A percentile compares a stretch with the other conserved stretches of the same genome.
Evolutionary conservation across 371 early-diverging fungal genomes (phyloP).

Genomic region (Syncephalastrum monosporum): DNA sequence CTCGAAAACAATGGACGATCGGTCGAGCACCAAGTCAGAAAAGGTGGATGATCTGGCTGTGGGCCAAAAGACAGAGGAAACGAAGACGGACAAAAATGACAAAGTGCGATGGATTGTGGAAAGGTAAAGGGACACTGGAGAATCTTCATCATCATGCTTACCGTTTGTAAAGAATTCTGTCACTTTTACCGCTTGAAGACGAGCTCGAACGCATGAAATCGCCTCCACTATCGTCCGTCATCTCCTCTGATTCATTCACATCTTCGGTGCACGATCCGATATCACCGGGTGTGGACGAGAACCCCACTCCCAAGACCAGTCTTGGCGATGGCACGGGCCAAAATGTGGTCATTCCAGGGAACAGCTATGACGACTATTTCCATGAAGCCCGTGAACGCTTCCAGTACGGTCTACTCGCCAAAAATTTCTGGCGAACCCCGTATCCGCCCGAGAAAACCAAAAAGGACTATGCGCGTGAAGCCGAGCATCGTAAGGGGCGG

Average conservation of each 20-base stretch:
- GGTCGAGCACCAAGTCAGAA: slow-evolving; percentile 12
- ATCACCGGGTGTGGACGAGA: not conserved
- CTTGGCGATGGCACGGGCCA: slow-evolving; percentile 10
- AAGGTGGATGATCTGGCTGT: slow-evolving; percentile 6
- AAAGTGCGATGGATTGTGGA: slow-evolving; percentile 55
- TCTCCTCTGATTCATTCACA: slow-evolving; percentile 34
- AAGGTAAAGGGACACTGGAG: slow-evolving; percentile 24
- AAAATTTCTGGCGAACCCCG: slow-evolving; percentile 48
- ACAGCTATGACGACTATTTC: slow-evolving; percentile 53
- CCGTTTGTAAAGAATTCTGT: slow-evolving; percentile 30
- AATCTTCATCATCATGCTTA: not conserved
- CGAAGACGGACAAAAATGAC: slow-evolving; percentile 34
- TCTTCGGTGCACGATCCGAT: slow-evolving; percentile 19
- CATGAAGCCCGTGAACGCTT: slow-evolving; percentile 52
- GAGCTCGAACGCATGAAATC: slow-evolving; percentile 49
- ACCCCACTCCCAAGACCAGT: slow-evolving; percentile 7
- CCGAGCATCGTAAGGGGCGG: slow-evolving; percentile 42
- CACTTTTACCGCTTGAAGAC: slow-evolving; percentile 51
- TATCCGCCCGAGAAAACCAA: slow-evolving; percentile 46
- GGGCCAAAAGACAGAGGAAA: slow-evolving; percentile 9
- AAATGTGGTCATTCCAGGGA: slow-evolving; percentile 42
- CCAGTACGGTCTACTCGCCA: slow-evolving; percentile 46
- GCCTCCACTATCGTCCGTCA: slow-evolving; percentile 41
- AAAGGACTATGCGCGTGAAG: slow-evolving; percentile 37
- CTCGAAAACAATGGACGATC: slow-evolving; percentile 40